Evolutionary conservation across 805 yeast species (phyloP), one percentile per base, ranked within the genome.

Genomic region (Candida yuanshanica): DNA sequence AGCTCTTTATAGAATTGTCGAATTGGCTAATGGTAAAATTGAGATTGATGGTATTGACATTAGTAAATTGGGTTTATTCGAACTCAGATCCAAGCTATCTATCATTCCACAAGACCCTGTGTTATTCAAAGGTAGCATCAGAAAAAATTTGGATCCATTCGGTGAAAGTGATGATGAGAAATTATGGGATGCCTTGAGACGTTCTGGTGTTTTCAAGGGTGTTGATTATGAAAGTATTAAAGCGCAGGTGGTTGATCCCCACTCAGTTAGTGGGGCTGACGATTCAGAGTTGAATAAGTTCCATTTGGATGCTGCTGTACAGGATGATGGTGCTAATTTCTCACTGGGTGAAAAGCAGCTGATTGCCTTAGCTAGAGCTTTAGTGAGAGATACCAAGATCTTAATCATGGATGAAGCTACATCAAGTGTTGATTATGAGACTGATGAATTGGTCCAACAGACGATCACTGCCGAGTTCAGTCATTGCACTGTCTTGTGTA

Each of bases 21-120:
- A 84, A 52, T 62, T 83, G 10, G 72, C 69, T 11, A 42, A 62
- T 6, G 95, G 95, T 12, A 49, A 58, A 1, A 75, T 84, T 32
- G 41, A 56, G 9, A 80, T 84, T 48, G 93, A 84, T 60, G 88
- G 82, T 6, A 44, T 83, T 21, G 79, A 83, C 55, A 77, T 81
- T 41, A 58, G 78, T 12, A 65, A 70, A 11, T 53, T 84, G 45
- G 90, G 90, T 2, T 64, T 84, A 23, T 62, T 61, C 42, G 85
- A 80, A 47, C 68, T 84, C 52, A 69, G 93, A 54, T 69, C 77
- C 4, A 73, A 73, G 27, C 62, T 84, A 40, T 74, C 87, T 1
- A 83, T 84, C 43, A 84, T 84, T 50, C 93, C 93, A 2, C 93
- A 84, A 59, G 93, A 84, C 50, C 91, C 93, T 1, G 85, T 84